Base-by-base conservation (phyloP, 148 eudicot species). In the Persicaria maculosa region DNA sequence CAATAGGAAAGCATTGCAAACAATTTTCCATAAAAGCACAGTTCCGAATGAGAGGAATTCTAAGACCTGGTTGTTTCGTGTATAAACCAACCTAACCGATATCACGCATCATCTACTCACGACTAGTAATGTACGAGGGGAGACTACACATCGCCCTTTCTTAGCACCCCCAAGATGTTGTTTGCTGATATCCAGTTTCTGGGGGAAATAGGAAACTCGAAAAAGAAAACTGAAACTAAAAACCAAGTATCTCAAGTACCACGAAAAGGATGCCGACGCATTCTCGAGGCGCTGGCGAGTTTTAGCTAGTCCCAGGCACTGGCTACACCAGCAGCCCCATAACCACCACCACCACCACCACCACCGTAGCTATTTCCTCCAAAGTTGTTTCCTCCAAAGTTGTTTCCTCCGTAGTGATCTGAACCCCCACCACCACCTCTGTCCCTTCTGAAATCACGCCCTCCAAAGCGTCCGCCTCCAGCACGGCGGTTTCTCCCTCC, bases 281-380 rank as follows among this genome's bases (percentile, higher is more conserved):
- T 31, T 31, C 40, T 0, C 40, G 3, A 31, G 40, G 40, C 40
- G 40, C 40, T 31, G 16, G 71, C 7, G n/a, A 12, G 50, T 15
- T 62, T 6, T 2, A 9, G 16, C 15, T 87, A 91, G 79, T 92
- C 97, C 97, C 94, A 92, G 58, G 97, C 97, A 79, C 92, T 92
- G 65, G 79, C 76, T 3, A 59, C 90, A 36, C 89, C 88, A 9
- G 86, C 67, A 71, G 85, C 84, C 50, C 79, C 59, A 45, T 82
- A 70, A 14, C 74, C 74, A 43, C 50, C 50, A 16, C 40, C 40
- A 31, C 57, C 57, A 52, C 81, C 80, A 40, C 76, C 73, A 40
- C 73, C 75, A 4, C 73, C 64, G 19, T 67, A 67, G 72, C 72
- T 77, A 53, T 55, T 72, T 11, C 91, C 92, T 2, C 86, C 82